Base-by-base conservation (phyloP, 225 moss, liverwort and hornwort genomes). In the Pseudisothecium myosuroides region DNA sequence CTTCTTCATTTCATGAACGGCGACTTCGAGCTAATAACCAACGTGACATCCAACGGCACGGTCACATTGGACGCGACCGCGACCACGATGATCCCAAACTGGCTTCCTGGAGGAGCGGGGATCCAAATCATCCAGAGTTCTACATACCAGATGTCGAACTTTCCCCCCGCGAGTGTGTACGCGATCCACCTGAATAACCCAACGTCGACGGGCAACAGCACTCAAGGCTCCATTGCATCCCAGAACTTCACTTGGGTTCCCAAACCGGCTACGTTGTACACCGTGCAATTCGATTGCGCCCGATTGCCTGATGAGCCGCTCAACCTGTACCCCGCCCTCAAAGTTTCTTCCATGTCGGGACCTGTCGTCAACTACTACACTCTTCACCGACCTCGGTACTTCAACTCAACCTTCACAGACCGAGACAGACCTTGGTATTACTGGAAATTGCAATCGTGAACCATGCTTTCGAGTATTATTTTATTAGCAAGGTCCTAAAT, bases 101-200 rank as follows among this genome's bases (percentile, higher is more conserved):
- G 95, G 95, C 13, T 73, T 27, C 85, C 87, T 45, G 95, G 95
- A 39, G 92, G 76, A 67, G 89, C 86, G 5, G 95, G 93, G 15
- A 89, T 93, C 41, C 88, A 95, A 83, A 89, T 95, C 81, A 54
- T 95, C 32, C 91, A 93, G 65, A 81, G 64, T 37, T 81, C 90
- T 36, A 77, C 90, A 5, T 95, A 95, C 66, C 90, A 92, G n/a
- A 90, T 90, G 92, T 91, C 93, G 13, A 83, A 55, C 32, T 88
- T 81, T 28, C 81, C 85, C 3, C 73, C 82, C 10, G 63, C 19
- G n/a, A 47, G 93, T 62, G 88, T 77, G n/a, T 93, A 85, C 18
- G 89, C 90, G 6, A 91, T 95, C 64, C 95, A 92, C 72, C 61
- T 95, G 56, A 93, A 93, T 84, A 95, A 93, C 80, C 95, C 94